Evolutionary conservation across 2,329 filamentous ascomycete genomes (phyloP), one percentile per base, ranked within the genome.

Genomic region (Cytospora paraplurivora): DNA sequence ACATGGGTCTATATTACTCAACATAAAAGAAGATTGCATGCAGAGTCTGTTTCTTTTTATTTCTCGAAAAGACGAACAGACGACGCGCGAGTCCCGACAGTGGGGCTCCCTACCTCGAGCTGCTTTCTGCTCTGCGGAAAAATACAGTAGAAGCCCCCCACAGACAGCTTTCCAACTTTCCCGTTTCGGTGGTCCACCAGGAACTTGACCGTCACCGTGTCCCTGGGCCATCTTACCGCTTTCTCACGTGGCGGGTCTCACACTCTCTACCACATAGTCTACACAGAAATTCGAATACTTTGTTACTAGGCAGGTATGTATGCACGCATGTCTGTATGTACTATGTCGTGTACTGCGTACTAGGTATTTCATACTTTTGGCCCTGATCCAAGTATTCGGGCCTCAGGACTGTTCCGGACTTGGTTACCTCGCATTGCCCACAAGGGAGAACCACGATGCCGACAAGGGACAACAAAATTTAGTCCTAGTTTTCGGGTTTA

Each of bases 121-220:
- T 44, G 12, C 35, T 8, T 37, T 37, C 35, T 41, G 38, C 17
- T 41, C 38, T 41, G 38, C 2, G 38, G 7, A n/a, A 44, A 44
- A 8, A n/a, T n/a, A n/a, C n/a, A n/a, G n/a, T n/a, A 19, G 17
- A 44, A 7, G 5, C 41, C 13, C 17, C 41, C 41, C n/a, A 19
- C 41, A 17, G 38, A 15, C 7, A 44, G 17, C 41, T 19, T 44
- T 64, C 62, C 62, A 64, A 62, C 35, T 64, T 62, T 41, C 11
- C 56, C 32, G 50, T 34, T 47, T 35, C 34, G 10, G 33, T 49
- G n/a, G 58, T 49, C 19, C 51, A 61, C 58, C 58, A 61, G 62
- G 62, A 64, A 58, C 58, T 64, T 62, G 59, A 33, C 62, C 59
- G 54, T 61, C 41, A 44, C 41, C 41, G 10, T 44, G 15, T n/a